Conservation (phyloP, 192 early-diverging fungal genomes). For the Paraglomus brasilianum region DNA sequence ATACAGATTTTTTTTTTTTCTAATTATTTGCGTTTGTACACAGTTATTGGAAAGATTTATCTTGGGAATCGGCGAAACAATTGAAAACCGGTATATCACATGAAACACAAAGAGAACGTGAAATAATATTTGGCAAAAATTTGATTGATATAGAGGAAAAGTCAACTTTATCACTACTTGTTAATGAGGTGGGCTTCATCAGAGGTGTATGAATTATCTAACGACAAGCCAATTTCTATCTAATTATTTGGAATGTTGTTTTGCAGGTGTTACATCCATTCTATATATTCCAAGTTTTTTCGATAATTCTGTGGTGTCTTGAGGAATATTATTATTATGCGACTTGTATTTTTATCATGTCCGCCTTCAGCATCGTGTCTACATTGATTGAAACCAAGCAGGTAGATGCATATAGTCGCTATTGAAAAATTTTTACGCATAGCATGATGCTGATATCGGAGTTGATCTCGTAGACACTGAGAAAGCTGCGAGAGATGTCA, state of each 20-base stretch:
- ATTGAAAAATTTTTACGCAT: neutral
- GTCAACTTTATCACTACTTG: constrained; percentile 54
- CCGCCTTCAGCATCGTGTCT: constrained; percentile 69
- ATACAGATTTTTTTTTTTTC: no score
- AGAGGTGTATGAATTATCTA: no score
- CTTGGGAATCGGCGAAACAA: constrained; percentile 44
- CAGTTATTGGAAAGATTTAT: constrained; percentile 53
- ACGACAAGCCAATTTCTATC: neutral
- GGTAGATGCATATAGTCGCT: constrained; percentile 35
- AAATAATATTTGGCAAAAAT: constrained; percentile 71
- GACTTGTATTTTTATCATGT: constrained; percentile 86
- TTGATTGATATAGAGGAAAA: constrained; percentile 72
- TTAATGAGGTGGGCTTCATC: constrained; percentile 71
- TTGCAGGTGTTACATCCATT: constrained; percentile 70
- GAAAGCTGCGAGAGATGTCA: constrained; percentile 80
- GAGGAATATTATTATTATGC: constrained; percentile 98
- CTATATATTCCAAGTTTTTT: constrained; percentile 79
- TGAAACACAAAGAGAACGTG: constrained; percentile 55
- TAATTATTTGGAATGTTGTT: neutral
- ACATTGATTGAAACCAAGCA: constrained; percentile 78
- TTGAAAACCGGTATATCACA: constrained; percentile 53
- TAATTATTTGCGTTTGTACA: constrained; percentile 2
- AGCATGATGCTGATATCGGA: neutral
- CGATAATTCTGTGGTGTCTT: constrained; percentile 75
- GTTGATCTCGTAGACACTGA: constrained; percentile 57